phyloP scores from a whole-genome alignment of 306 rosid genomes.

The Astragalus membranaceus region DNA sequence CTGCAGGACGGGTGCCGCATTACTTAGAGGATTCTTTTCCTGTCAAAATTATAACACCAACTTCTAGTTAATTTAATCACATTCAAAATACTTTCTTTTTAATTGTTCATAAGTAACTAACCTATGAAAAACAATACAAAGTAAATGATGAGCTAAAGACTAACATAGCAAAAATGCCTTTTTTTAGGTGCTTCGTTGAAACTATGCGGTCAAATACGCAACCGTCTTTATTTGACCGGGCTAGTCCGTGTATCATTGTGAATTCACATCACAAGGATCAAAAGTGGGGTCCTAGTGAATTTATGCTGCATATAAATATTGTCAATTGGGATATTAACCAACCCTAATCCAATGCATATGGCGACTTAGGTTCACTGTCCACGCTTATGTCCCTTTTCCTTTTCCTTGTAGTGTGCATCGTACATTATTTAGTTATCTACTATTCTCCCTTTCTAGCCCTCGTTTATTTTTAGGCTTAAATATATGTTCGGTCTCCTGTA shows the following conservation, averaged over 20 bases:
- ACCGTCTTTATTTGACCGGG: not conserved
- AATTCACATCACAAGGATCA: constrained; percentile 20
- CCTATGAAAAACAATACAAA: no score
- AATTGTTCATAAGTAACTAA: no score
- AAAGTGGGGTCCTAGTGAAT: constrained; percentile 22
- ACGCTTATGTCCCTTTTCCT: constrained; percentile 1
- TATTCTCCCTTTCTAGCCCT: not conserved
- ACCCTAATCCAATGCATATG: not conserved
- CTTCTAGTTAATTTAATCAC: no score
- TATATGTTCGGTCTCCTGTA: no score
- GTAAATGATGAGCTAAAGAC: no score
- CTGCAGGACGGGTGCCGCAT: no score
- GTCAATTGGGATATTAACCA: not conserved
- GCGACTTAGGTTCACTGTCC: constrained; percentile 22
- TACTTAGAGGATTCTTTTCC: no score
- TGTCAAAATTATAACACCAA: no score
- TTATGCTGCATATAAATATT: constrained; percentile 14
- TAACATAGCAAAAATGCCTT: no score
- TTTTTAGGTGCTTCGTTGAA: constrained; percentile 6
- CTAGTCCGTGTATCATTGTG: constrained; percentile 12
- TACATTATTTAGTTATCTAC: not conserved
- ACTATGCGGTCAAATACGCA: constrained; percentile 1
- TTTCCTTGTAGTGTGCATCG: not conserved
- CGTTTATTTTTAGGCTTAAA: no score
- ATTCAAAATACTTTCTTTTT: no score